Base-by-base conservation (phyloP, 306 rosid species). In the Biancaea sappan region DNA sequence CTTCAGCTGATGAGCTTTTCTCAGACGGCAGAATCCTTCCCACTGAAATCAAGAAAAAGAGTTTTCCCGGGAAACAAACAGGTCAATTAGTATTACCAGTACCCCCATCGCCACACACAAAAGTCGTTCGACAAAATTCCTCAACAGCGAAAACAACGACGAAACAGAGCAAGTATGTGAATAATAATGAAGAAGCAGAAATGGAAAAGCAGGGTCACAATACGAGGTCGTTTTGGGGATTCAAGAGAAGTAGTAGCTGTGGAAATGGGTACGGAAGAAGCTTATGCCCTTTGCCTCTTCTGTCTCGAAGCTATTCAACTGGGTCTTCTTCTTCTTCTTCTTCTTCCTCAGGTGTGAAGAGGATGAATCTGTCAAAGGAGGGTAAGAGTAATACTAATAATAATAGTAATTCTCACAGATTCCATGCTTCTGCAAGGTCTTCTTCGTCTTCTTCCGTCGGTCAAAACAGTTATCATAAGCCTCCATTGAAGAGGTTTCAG, bases 1-100 rank as follows among this genome's bases (percentile, higher is more conserved):
- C 89, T 31, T 83, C 97, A 1, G 98, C 98, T 0, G 98, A 89
- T 6, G 98, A 93, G 75, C 91, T 93, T 79, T 93, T 93, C 89
- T 89, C 87, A 0, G 87, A 79, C 26, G 98, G 98, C 12, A 93
- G 87, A 77, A 85, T 93, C 29, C 83, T 90, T 15, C 90, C 98
- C 0, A 64, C 84, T 32, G 80, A 89, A 79, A 77, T 91, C 75
- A 91, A 87, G 90, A 88, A 74, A 69, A 92, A 84, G 32, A 69
- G 24, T 40, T n/a, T 31, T 8, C 80, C 77, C 24, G 16, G 62
- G n/a, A 79, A 75, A 19, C 85, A 14, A 40, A 47, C 32, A 18
- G 73, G 68, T 41, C 85, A 68, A 54, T 76, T 14, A 19, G 37
- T 69, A 32, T 12, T 74, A 16, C 70, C 64, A 31, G 32, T n/a